Percentiles rank a stretch among this genome's conserved stretches.
These are phyloP conservation scores for Salvia splendens DNA, from an alignment of 257 asterid genomes.

Conservation along the genomic window DNA sequence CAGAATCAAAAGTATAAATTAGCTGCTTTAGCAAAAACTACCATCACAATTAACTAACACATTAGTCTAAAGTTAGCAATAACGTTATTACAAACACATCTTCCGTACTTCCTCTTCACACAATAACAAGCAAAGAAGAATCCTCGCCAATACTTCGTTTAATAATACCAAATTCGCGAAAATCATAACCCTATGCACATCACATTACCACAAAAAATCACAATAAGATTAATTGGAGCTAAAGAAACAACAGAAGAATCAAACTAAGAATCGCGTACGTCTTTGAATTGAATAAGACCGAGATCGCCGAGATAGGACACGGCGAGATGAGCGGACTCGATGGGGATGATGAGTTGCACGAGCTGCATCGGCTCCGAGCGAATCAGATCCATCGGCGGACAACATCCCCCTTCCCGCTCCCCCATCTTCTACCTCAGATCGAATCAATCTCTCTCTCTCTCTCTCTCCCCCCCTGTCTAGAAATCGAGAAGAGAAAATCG, in stretches of 20 bases:
- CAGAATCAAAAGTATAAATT: background rate
- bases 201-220: conserved; percentile 26
- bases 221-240: conserved; percentile 24
- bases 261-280: conserved; percentile 43
- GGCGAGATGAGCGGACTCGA: conserved; percentile 86
- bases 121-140: conserved; percentile 20
- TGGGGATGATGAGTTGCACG: conserved; percentile 87
- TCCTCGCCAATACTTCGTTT: conserved; percentile 11
- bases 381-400: conserved; percentile 97
- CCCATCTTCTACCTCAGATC: conserved; percentile 57
- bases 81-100: background rate
- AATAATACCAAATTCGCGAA: background rate
- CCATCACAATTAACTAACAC: conserved; percentile 24
- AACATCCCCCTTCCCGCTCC: conserved; percentile 77
- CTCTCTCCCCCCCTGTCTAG: background rate
- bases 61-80: conserved; percentile 14
- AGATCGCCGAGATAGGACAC: conserved; percentile 82
- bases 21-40: conserved; percentile 14
- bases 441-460: conserved; percentile 35
- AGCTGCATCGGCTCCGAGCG: conserved; percentile 97
- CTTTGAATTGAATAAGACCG: conserved; percentile 88
- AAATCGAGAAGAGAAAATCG: conserved; percentile 21
- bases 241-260: background rate
- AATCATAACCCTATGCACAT: conserved; percentile 33
- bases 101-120: background rate